phyloP scores from a whole-genome alignment of 495 filamentous ascomycete genomes.

The Geoglossum glabrum region DNA sequence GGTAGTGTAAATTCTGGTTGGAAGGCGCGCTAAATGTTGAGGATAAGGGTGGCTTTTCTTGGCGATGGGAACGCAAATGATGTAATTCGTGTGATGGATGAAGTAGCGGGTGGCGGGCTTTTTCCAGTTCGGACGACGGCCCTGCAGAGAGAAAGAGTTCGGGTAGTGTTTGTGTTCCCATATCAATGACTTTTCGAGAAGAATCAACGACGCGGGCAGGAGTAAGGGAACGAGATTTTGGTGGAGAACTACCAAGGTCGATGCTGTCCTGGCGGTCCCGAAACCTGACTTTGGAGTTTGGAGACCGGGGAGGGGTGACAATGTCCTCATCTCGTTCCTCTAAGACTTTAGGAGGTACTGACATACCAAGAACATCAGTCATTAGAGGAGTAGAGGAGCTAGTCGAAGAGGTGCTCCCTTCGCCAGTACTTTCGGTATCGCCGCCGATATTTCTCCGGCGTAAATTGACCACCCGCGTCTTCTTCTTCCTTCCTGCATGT shows the following conservation, averaged over 20 bases:
- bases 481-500: slow-evolving; percentile 52
- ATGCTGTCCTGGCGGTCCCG: slow-evolving; percentile 7
- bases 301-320: slow-evolving; percentile 23
- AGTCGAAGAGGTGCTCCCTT: slow-evolving; percentile 22
- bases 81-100: not conserved
- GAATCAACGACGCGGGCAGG: not conserved
- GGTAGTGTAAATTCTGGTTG: slow-evolving; percentile 11
- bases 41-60: slow-evolving; percentile 19
- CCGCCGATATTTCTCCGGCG: slow-evolving; percentile 42
- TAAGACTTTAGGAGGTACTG: slow-evolving; percentile 21
- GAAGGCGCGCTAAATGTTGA: slow-evolving; percentile 12
- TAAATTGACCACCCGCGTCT: slow-evolving; percentile 84
- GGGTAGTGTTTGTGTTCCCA: not conserved
- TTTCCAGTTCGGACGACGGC: not conserved
- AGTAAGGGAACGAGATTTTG: slow-evolving; percentile 9
- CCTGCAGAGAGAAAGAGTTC: not conserved
- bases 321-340: slow-evolving; percentile 38
- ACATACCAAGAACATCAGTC: slow-evolving; percentile 17
- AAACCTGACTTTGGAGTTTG: slow-evolving; percentile 18
- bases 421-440: slow-evolving; percentile 34
- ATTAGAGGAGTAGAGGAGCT: slow-evolving; percentile 16
- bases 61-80: not conserved
- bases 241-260: not conserved
- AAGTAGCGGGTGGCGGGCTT: not conserved
- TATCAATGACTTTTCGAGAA: not conserved